These are phyloP conservation scores for Pseudomicrostroma phylloplanum DNA, from an alignment of 1,284 basidiomycete genomes.

Conservation along the genomic window DNA sequence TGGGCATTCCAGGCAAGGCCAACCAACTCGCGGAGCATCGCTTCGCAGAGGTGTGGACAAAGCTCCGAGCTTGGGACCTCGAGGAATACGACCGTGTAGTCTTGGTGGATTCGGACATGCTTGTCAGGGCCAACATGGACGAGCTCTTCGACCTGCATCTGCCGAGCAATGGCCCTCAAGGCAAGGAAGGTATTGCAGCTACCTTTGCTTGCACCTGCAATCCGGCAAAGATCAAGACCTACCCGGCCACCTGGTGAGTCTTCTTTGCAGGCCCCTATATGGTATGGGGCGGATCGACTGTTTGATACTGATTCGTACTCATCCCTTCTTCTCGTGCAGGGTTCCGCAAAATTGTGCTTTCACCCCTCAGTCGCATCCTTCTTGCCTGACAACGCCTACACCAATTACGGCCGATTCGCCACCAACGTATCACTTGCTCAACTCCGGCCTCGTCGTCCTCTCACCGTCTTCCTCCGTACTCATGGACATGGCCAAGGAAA, in stretches of 20 bases:
- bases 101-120: conserved; percentile 85
- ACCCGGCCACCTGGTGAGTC: conserved; percentile 78
- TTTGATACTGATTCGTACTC: not conserved
- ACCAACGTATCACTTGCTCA: conserved; percentile 70
- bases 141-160: conserved; percentile 64
- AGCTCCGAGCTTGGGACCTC: conserved; percentile 42
- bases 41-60: conserved; percentile 48
- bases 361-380: conserved; percentile 55
- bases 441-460: conserved; percentile 80
- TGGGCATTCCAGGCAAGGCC: conserved; percentile 15
- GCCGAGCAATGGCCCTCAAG: not conserved
- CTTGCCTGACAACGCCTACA: conserved; percentile 54
- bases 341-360: conserved; percentile 80
- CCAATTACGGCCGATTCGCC: conserved; percentile 56
- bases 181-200: conserved; percentile 65
- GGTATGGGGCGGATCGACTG: no score
- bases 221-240: conserved; percentile 72
- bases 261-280: no score
- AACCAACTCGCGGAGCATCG: conserved; percentile 19
- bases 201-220: conserved; percentile 89
- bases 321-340: conserved; percentile 56
- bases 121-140: conserved; percentile 80
- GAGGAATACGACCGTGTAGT: conserved; percentile 63
- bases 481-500: conserved; percentile 58
- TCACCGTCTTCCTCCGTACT: conserved; percentile 62